Conservation (phyloP, 2,329 filamentous ascomycete genomes). For the Aspergillus sp. region DNA sequence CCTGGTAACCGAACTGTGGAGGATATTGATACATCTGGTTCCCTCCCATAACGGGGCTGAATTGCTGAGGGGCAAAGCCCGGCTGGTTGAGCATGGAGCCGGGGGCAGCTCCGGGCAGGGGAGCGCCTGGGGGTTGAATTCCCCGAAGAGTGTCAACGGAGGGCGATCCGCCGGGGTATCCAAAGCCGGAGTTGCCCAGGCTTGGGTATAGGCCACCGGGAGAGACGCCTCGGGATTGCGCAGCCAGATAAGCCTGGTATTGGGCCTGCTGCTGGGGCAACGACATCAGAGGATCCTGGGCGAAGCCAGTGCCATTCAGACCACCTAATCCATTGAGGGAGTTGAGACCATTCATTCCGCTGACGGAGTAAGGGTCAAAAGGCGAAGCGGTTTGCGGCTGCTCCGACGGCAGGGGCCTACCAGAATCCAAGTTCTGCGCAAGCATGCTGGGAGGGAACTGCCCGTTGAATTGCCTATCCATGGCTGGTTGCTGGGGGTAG, state of each 20-base stretch:
- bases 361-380: constrained; percentile 41
- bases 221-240: constrained; percentile 44
- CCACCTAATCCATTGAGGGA: constrained; percentile 30
- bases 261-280: constrained; percentile 54
- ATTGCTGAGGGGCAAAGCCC: constrained; percentile 45
- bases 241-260: constrained; percentile 56
- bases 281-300: constrained; percentile 41
- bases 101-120: constrained; percentile 34
- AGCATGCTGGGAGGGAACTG: constrained; percentile 39
- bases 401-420: constrained; percentile 36
- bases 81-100: constrained; percentile 51
- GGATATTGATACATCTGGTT: constrained; percentile 54
- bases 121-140: constrained; percentile 39
- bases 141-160: constrained; percentile 34
- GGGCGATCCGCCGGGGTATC: constrained; percentile 41
- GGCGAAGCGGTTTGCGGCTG: constrained; percentile 33
- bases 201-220: constrained; percentile 47
- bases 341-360: constrained; percentile 32
- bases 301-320: constrained; percentile 34
- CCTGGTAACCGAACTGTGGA: constrained; percentile 49
- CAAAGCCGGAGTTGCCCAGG: constrained; percentile 45
- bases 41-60: constrained; percentile 44
- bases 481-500: constrained; percentile 35
- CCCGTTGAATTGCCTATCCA: constrained; percentile 44
- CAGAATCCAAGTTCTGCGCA: constrained; percentile 35